Conservation (phyloP, 768 basidiomycete genomes). For the Sarcodon aspratus region DNA sequence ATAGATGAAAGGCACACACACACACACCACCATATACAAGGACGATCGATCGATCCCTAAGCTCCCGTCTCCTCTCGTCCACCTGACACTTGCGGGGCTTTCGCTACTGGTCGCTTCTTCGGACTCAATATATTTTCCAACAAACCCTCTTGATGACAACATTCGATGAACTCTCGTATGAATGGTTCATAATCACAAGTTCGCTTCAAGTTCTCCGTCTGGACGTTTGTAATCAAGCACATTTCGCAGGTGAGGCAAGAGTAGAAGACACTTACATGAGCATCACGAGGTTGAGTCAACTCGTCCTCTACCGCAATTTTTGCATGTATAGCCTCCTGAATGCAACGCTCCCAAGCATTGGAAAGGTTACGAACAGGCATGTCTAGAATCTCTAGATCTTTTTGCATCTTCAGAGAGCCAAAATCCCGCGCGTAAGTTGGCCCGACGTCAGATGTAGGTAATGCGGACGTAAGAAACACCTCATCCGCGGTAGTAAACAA, state of each 20-base stretch:
- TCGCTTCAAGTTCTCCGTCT: slow-evolving; percentile 47
- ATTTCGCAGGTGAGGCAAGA: background rate
- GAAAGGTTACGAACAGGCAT: slow-evolving; percentile 26
- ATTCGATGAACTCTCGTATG: slow-evolving; percentile 31
- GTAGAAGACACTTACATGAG: slow-evolving; percentile 32
- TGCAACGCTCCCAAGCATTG: slow-evolving; percentile 35
- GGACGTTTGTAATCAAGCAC: background rate
- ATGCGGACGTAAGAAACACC: slow-evolving; percentile 19
- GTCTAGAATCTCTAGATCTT: slow-evolving; percentile 31
- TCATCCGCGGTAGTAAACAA: slow-evolving; percentile 18
- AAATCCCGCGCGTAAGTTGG: slow-evolving; percentile 31
- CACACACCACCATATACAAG: too few relatives aligned
- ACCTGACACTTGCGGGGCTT: too few relatives aligned
- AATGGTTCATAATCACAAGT: slow-evolving; percentile 59
- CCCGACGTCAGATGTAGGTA: slow-evolving; percentile 8
- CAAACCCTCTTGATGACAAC: slow-evolving; percentile 34
- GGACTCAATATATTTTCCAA: slow-evolving; percentile 29
- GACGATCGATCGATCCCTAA: too few relatives aligned
- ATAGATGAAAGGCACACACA: too few relatives aligned
- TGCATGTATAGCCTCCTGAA: slow-evolving; percentile 23
- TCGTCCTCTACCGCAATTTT: slow-evolving; percentile 40
- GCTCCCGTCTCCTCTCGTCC: too few relatives aligned
- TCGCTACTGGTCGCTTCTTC: background rate
- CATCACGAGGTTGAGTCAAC: slow-evolving; percentile 26
- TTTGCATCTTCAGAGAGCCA: slow-evolving; percentile 29